Evolutionary conservation across 805 yeast genomes (phyloP).

Genomic region (Starmerella vitae): DNA sequence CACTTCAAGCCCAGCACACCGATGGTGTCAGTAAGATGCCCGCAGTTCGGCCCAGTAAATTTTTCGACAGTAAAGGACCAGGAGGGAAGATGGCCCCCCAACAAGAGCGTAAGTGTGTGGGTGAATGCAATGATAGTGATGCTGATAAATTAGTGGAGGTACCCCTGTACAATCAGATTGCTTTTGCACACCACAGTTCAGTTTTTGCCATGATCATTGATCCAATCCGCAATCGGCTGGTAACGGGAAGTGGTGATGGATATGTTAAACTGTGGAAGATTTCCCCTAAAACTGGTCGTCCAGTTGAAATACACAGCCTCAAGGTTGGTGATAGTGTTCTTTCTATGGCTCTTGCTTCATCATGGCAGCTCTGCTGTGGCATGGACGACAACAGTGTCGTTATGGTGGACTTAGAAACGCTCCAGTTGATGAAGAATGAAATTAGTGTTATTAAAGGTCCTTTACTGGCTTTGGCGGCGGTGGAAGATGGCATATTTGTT

Average conservation of each 20-base stretch:
- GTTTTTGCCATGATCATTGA: slow-evolving; percentile 48
- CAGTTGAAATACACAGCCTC: slow-evolving; percentile 26
- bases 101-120: slow-evolving; percentile 17
- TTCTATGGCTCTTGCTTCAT: slow-evolving; percentile 44
- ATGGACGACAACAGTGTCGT: slow-evolving; percentile 59
- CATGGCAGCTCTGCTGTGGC: slow-evolving; percentile 73
- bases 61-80: slow-evolving; percentile 84
- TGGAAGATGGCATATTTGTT: slow-evolving; percentile 46
- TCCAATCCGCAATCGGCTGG: slow-evolving; percentile 27
- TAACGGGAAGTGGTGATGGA: slow-evolving; percentile 89
- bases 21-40: slow-evolving; percentile 16
- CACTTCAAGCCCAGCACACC: slow-evolving; percentile 3
- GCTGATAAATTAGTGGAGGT: slow-evolving; percentile 33
- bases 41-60: slow-evolving; percentile 59
- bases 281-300: slow-evolving; percentile 12
- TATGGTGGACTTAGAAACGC: slow-evolving; percentile 77
- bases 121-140: slow-evolving; percentile 1
- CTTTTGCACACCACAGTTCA: slow-evolving; percentile 87
- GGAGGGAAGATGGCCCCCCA: slow-evolving; percentile 40
- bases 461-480: slow-evolving; percentile 46
- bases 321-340: slow-evolving; percentile 53
- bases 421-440: slow-evolving; percentile 39
- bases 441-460: slow-evolving; percentile 22
- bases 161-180: slow-evolving; percentile 48
- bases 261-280: slow-evolving; percentile 66